phyloP scores from a whole-genome alignment of 352 stramenopile species.

The Stramenopiles sp. region DNA sequence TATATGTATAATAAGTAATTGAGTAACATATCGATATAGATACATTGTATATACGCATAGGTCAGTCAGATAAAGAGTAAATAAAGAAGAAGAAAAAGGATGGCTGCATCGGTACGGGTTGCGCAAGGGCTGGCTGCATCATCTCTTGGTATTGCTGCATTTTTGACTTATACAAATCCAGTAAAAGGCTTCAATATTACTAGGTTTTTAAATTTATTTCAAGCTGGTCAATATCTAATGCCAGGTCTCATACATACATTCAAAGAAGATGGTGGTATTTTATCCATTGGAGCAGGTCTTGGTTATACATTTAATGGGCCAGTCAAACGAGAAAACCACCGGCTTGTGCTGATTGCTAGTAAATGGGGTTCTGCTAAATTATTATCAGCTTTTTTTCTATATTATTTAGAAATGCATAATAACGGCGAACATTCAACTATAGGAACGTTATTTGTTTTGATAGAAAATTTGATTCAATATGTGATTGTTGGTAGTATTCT shows the following conservation, averaged over 20 bases:
- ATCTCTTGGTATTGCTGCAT: not conserved
- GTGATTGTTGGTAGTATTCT: not conserved
- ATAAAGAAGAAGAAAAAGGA: too few species aligned
- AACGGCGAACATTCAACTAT: not conserved
- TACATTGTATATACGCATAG: too few species aligned
- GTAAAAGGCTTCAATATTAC: not conserved
- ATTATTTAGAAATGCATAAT: not conserved
- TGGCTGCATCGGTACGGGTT: not conserved
- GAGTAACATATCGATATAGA: too few species aligned
- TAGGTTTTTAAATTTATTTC: not conserved
- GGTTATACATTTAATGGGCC: not conserved
- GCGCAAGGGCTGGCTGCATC: not conserved
- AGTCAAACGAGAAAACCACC: not conserved
- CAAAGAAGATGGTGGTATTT: not conserved
- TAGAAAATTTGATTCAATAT: not conserved
- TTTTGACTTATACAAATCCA: not conserved
- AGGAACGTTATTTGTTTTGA: not conserved
- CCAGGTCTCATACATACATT: not conserved
- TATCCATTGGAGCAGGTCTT: not conserved
- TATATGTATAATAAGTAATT: too few species aligned
- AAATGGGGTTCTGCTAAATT: too few species aligned
- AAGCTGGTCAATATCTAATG: not conserved
- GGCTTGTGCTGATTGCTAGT: too few species aligned
- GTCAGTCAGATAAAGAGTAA: too few species aligned
- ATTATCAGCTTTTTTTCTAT: too few species aligned